Evolutionary conservation across 2,329 filamentous ascomycete species (phyloP).

Genomic region (Penicillium hesseltinei): DNA sequence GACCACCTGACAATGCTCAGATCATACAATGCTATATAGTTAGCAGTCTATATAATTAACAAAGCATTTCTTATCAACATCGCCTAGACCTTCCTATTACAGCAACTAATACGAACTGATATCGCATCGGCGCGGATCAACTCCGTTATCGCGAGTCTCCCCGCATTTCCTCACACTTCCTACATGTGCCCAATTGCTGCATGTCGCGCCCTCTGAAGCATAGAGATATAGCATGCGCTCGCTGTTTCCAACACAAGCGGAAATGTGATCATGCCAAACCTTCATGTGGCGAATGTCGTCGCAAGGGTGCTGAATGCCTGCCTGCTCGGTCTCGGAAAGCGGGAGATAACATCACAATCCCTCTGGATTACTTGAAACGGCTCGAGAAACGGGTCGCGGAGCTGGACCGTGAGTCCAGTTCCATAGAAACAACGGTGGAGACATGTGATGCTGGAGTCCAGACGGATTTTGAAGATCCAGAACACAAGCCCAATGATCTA

Average conservation of each 20-base stretch:
- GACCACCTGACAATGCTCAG: background rate
- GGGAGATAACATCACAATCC: constrained; percentile 27
- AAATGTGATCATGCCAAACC: constrained; percentile 32
- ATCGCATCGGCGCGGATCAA: constrained; percentile 1
- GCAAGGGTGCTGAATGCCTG: constrained; percentile 29
- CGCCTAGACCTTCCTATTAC: constrained; percentile 17
- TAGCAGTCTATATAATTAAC: background rate
- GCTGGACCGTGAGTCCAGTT: constrained; percentile 10
- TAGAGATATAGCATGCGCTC: constrained; percentile 28
- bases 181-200: constrained; percentile 4
- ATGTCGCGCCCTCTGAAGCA: constrained; percentile 26
- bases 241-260: constrained; percentile 31
- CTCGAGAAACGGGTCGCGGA: constrained; percentile 25
- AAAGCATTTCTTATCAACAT: background rate
- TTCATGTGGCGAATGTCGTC: constrained; percentile 29
- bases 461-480: constrained; percentile 16
- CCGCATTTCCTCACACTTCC: constrained; percentile 12
- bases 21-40: background rate
- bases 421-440: background rate
- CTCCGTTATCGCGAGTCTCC: constrained; percentile 10
- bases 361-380: constrained; percentile 26
- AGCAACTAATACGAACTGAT: constrained; percentile 7
- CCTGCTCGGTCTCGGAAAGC: constrained; percentile 25
- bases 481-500: background rate
- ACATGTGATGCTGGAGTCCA: constrained; percentile 25